Conservation (phyloP, 257 asterid species). For the Gentiana straminea region DNA sequence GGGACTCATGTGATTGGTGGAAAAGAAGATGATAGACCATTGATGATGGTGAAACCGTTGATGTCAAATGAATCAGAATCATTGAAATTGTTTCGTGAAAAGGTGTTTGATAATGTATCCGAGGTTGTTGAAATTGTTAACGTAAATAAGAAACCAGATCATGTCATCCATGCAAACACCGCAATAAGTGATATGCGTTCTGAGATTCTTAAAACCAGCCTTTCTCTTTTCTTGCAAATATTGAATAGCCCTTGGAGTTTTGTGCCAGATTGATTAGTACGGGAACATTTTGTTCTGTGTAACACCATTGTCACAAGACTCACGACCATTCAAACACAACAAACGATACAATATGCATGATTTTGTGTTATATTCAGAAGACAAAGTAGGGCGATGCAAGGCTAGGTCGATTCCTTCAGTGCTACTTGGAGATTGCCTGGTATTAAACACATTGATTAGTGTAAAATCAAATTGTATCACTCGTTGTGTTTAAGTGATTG, state of each 20-base stretch:
- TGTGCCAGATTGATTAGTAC: constrained; percentile 19
- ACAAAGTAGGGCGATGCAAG: no score
- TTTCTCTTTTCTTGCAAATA: constrained; percentile 50
- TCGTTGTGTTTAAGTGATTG: no score
- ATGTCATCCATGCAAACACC: constrained; percentile 7
- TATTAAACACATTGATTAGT: no score
- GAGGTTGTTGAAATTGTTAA: constrained; percentile 32
- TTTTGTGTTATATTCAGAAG: no score
- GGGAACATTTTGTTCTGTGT: no score
- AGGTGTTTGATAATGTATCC: constrained; percentile 43
- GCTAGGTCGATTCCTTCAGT: no score
- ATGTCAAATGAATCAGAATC: constrained; percentile 26
- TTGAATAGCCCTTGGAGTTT: constrained; percentile 70
- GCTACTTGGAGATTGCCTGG: no score
- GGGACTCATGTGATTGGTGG: constrained; percentile 32
- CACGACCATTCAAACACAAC: no score
- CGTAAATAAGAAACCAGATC: constrained; percentile 18
- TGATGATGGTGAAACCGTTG: constrained; percentile 46
- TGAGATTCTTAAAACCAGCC: constrained; percentile 34
- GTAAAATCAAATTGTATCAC: no score
- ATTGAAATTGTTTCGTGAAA: constrained; percentile 35
- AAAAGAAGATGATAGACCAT: constrained; percentile 38
- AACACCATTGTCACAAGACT: no score
- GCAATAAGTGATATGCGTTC: constrained; percentile 34
- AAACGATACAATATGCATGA: no score